Conservation (phyloP, 352 stramenopile species). For the Thalassiosira pacifica region DNA sequence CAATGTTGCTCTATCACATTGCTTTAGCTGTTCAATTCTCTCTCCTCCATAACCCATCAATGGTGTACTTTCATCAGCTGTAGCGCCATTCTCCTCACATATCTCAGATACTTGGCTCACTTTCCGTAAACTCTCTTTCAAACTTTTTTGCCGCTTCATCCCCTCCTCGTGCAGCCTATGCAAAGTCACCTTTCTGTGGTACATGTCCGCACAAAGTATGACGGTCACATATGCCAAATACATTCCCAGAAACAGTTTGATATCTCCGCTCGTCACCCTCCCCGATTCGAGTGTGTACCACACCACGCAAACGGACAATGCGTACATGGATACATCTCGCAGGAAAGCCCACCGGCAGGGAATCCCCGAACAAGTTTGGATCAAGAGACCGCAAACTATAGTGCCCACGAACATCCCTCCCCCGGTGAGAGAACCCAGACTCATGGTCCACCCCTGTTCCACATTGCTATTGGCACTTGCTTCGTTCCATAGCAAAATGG, state of each 20-base stretch:
- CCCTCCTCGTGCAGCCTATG: too few relatives aligned
- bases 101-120: too few relatives aligned
- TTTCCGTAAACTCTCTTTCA: too few relatives aligned
- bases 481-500: too few relatives aligned
- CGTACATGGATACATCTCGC: slow-evolving; percentile 68
- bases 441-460: too few relatives aligned
- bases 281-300: slow-evolving; percentile 41
- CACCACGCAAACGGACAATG: slow-evolving; percentile 48
- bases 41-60: not conserved
- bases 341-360: slow-evolving; percentile 60
- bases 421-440: slow-evolving; percentile 92
- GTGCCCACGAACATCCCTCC: slow-evolving; percentile 94
- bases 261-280: slow-evolving; percentile 28
- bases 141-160: too few relatives aligned
- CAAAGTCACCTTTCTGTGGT: slow-evolving; percentile 65
- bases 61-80: not conserved
- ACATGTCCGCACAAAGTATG: slow-evolving; percentile 70
- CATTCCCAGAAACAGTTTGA: slow-evolving; percentile 69
- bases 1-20: not conserved
- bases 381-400: slow-evolving; percentile 91
- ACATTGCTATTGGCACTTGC: too few relatives aligned
- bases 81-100: not conserved
- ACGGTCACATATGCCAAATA: slow-evolving; percentile 78
- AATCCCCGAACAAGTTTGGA: slow-evolving; percentile 49
- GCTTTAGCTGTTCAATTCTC: not conserved